Evolutionary conservation across 768 basidiomycete species (phyloP).

Genomic region (Lenzites betulinus): DNA sequence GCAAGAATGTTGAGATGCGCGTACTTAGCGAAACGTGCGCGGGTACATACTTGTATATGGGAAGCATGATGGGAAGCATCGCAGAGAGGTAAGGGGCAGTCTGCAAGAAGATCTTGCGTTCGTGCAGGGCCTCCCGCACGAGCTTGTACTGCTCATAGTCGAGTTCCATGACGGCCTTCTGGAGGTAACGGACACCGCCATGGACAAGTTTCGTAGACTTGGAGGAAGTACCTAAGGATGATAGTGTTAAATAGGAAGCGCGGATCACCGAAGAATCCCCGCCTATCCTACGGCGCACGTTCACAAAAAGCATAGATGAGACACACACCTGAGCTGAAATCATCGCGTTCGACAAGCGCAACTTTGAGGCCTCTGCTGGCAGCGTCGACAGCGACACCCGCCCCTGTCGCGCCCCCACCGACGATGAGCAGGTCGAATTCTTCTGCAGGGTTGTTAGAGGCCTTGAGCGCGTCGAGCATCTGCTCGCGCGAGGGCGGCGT

Average conservation of each 20-base stretch:
- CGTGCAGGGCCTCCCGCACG: conserved; percentile 92
- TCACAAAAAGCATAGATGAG: not conserved
- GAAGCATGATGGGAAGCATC: conserved; percentile 97
- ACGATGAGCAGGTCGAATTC: conserved; percentile 83
- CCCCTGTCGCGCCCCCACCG: conserved; percentile 95
- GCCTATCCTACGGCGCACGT: conserved; percentile 13
- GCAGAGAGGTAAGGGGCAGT: conserved; percentile 91
- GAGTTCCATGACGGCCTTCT: conserved; percentile 93
- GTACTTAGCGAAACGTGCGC: not conserved
- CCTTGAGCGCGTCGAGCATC: conserved; percentile 62
- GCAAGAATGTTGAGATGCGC: conserved; percentile 6
- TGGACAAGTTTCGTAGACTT: conserved; percentile 99
- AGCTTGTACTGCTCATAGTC: conserved; percentile 98
- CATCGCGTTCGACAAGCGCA: conserved; percentile 89
- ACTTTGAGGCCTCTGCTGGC: conserved; percentile 90
- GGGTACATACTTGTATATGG: conserved; percentile 77
- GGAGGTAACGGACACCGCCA: conserved; percentile 95
- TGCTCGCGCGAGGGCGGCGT: conserved; percentile 69
- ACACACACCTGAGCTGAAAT: conserved; percentile 78
- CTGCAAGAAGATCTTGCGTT: conserved; percentile 90
- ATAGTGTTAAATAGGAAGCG: too few relatives aligned
- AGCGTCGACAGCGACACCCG: conserved; percentile 95
- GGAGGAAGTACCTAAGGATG: conserved; percentile 82
- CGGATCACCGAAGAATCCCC: conserved; percentile 5
- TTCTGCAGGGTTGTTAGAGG: conserved; percentile 43